phyloP scores from a whole-genome alignment of 176 grass and related monocot genomes.

The Otatea glauca region DNA sequence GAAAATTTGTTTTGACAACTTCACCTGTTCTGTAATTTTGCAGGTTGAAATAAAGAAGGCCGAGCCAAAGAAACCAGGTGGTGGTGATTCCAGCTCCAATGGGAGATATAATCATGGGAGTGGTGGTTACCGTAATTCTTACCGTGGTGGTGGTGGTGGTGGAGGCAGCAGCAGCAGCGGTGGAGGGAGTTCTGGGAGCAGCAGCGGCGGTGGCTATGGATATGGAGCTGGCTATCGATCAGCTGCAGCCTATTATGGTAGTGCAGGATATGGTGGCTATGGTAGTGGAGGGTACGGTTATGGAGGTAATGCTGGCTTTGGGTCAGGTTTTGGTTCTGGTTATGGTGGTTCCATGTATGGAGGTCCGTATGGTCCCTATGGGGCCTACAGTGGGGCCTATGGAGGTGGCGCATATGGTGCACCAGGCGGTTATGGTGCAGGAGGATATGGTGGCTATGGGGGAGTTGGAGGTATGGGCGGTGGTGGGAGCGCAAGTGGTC shows the following conservation, averaged over 20 bases:
- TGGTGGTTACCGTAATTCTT: slow-evolving; percentile 52
- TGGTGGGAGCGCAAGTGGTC: slow-evolving; percentile 40
- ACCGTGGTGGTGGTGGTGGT: slow-evolving; percentile 45
- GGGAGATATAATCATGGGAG: slow-evolving; percentile 58
- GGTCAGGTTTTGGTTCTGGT: slow-evolving; percentile 60
- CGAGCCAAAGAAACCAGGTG: slow-evolving; percentile 89
- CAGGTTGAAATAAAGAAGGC: slow-evolving; percentile 99
- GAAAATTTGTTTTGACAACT: slow-evolving; percentile 19
- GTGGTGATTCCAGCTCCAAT: slow-evolving; percentile 58
- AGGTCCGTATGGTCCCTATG: slow-evolving; percentile 57
- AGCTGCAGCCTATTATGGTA: slow-evolving; percentile 58
- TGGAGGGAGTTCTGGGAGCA: slow-evolving; percentile 37
- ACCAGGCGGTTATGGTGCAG: slow-evolving; percentile 56
- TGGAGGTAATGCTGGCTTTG: slow-evolving; percentile 55
- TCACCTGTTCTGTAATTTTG: slow-evolving; percentile 15
- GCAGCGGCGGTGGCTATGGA: slow-evolving; percentile 42
- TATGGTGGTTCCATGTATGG: slow-evolving; percentile 86
- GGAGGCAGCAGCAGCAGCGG: slow-evolving; percentile 16
- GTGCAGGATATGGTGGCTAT: slow-evolving; percentile 66
- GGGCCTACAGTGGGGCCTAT: slow-evolving; percentile 55
- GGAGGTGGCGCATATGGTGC: slow-evolving; percentile 57
- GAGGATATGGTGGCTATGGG: slow-evolving; percentile 59
- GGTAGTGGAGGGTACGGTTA: slow-evolving; percentile 68
- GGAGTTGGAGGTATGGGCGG: slow-evolving; percentile 59
- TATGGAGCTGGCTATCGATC: slow-evolving; percentile 60